Evolutionary conservation across 2,329 filamentous ascomycete species (phyloP).

Genomic region (Sporothrix brasiliensis): DNA sequence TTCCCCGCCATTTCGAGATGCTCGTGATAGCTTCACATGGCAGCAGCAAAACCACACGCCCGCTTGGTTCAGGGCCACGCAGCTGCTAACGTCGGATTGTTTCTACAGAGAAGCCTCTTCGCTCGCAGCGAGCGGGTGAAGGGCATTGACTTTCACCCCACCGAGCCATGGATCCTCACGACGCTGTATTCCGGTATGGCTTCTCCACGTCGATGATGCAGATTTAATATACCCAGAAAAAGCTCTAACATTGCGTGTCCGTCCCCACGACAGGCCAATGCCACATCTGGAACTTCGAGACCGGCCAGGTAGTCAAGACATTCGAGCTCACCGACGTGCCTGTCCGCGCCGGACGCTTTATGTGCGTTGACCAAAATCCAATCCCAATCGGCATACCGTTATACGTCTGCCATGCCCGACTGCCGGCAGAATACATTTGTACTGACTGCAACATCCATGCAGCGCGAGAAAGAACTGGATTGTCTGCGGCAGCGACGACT

Average conservation of each 20-base stretch:
- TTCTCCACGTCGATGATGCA: not conserved
- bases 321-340: conserved; percentile 99
- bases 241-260: conserved; percentile 3
- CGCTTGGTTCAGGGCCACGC: not conserved
- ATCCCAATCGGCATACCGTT: not conserved
- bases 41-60: not conserved
- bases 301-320: conserved; percentile 94
- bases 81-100: not conserved
- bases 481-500: conserved; percentile 92
- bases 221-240: not conserved
- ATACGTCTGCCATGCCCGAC: not conserved
- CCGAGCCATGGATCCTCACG: conserved; percentile 57
- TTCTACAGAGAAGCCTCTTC: conserved; percentile 36
- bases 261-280: conserved; percentile 70
- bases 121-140: conserved; percentile 38
- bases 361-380: conserved; percentile 45
- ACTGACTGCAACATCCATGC: not conserved
- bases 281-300: conserved; percentile 99
- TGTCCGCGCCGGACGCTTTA: conserved; percentile 92
- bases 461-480: conserved; percentile 96
- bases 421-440: not conserved
- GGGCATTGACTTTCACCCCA: conserved; percentile 38
- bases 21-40: conserved; percentile 24
- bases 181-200: conserved; percentile 88
- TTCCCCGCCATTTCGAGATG: conserved; percentile 12